Evolutionary conservation across 2,329 filamentous ascomycete species (phyloP), one percentile per base, ranked within the genome.

Genomic region (Trichophyton benhamiae): DNA sequence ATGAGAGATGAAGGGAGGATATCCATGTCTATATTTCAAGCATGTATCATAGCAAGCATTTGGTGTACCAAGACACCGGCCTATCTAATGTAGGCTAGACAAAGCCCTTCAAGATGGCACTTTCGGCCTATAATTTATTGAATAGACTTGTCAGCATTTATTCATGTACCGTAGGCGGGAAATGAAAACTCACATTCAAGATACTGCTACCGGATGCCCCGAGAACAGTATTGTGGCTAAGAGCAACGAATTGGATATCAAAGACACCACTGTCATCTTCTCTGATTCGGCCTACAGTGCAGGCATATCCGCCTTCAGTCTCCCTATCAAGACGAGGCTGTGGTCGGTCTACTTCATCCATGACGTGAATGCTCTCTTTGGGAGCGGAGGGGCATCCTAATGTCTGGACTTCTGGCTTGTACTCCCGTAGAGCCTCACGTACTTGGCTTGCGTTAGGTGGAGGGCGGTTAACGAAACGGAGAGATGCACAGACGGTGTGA

Each of bases 171-270:
- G 9, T 48, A 30, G 27, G 5, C 27, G 1, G 8, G 46, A 27
- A 52, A 13, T 20, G 46, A 2, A 52, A 27, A 52, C 46, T 52
- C 46, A 52, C 91, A 70, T 97, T 97, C 68, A 97, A 76, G 75
- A 97, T 96, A 36, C 89, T 95, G 1, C 90, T 95, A 9, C 94
- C 94, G n/a, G 92, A 91, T 36, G 94, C 94, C 66, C 92, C 92
- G 72, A 99, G 92, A 61, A 99, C 88, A 64, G 92, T 88, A 71
- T 89, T 89, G 71, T 97, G 94, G 71, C 89, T 96, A 67, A 97
- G 78, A 25, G 91, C 90, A 64, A 94, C 91, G 75, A 97, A 97
- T 74, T 95, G 91, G 72, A 97, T 83, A 72, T 97, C 94, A 70
- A 96, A 96, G 20, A 89, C 89, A 65, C 86, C 88, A 49, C 73